Evolutionary conservation across 495 filamentous ascomycete species (phyloP), one percentile per base, ranked within the genome.

Genomic region (Xylaria telfairii): DNA sequence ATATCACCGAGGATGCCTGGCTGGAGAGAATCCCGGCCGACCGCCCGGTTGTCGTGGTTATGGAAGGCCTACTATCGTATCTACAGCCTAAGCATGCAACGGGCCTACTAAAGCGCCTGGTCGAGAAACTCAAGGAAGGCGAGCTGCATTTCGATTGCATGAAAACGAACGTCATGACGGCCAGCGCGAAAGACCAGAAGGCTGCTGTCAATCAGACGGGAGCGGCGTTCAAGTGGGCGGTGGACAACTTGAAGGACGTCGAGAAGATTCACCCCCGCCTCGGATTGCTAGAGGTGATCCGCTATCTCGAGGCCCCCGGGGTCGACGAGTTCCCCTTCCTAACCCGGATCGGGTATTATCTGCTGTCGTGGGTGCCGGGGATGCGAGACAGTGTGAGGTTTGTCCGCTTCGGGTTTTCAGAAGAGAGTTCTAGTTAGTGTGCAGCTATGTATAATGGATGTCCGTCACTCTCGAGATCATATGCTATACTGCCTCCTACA

Each of bases 51-150:
- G 10, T 69, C 9, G 57, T 72, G 30, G 57, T 72, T 32, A 72
- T 72, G 70, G 70, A 69, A 37, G 70, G 70, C 12, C 34, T 72
- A 19, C 13, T 69, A 9, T 68, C 65, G n/a, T 72, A 72, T 24
- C 32, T 72, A 24, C 46, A 24, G 51, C 57, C 65, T 2, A 34
- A 21, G 32, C 44, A 72, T 34, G 53, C 57, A 7, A 68, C 28
- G 49, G n/a, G 49, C 46, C 13, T 68, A 17, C 24, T 68, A 17
- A 42, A n/a, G 26, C 64, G 64, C 9, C 30, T 71, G 6, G 70
- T 49, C 24, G 62, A 62, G 39, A 39, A 19, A n/a, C 28, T 71
- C 65, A n/a, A 30, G 26, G 28, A 51, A 8, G 70, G 70, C 5
- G 64, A 71, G 42, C 54, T 71, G n/a, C 64, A 67, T 4, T 60